These are phyloP conservation scores for Glarea lozoyensis DNA, from an alignment of 495 filamentous ascomycete genomes.

Conservation along the genomic window DNA sequence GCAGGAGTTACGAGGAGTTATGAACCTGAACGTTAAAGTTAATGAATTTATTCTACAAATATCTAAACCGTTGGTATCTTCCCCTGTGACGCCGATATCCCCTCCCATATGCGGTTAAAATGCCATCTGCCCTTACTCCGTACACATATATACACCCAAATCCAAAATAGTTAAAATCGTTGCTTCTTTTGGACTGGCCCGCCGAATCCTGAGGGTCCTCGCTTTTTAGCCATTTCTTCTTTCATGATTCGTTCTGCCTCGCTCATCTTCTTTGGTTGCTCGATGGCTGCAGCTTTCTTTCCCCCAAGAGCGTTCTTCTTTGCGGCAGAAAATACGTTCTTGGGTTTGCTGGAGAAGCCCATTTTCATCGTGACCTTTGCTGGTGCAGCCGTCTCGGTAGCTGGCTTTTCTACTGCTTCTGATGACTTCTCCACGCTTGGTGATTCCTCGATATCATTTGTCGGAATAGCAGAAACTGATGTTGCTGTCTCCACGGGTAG, in stretches of 20 bases:
- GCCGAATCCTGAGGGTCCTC: conserved; percentile 30
- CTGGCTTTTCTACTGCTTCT: not conserved
- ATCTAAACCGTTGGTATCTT: too few relatives aligned
- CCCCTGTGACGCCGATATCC: too few relatives aligned
- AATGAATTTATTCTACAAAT: too few relatives aligned
- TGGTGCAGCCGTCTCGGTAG: conserved; percentile 1
- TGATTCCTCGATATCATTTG: not conserved
- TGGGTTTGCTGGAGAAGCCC: conserved; percentile 46
- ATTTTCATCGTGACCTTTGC: conserved; percentile 49
- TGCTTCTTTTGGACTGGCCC: conserved; percentile 21
- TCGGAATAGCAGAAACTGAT: not conserved
- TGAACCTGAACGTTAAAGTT: too few relatives aligned
- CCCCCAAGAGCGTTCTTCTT: conserved; percentile 57
- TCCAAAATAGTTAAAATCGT: conserved; percentile 18
- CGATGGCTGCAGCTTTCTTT: conserved; percentile 47
- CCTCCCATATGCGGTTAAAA: too few relatives aligned
- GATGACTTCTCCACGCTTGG: not conserved
- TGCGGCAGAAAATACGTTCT: conserved; percentile 72
- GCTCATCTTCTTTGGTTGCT: conserved; percentile 68
- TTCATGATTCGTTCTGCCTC: conserved; percentile 90
- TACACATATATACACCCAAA: too few relatives aligned
- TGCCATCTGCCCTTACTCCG: too few relatives aligned
- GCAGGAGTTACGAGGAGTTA: too few relatives aligned
- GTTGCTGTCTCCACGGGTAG: not conserved
- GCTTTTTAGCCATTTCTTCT: conserved; percentile 61